These are phyloP conservation scores for Mortierella sp. DNA, from an alignment of 371 early-diverging fungal species.

Conservation along the genomic window DNA sequence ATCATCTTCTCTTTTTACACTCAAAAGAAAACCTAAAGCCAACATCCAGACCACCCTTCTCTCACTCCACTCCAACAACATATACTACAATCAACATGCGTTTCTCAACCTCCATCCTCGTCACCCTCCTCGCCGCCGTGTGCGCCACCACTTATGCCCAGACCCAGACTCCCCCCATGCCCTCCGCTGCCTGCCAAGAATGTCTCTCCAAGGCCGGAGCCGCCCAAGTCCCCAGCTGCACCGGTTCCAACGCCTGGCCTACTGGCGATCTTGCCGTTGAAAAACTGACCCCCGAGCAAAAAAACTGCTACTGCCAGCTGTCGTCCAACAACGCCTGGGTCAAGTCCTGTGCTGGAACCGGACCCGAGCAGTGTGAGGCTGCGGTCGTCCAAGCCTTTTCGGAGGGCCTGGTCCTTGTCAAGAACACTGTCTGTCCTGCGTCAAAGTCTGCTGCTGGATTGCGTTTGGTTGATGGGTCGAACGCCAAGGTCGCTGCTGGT, in stretches of 20 bases:
- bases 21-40: background rate
- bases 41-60: background rate
- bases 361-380: background rate
- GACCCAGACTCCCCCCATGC: background rate
- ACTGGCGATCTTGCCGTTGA: background rate
- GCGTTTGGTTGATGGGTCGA: background rate
- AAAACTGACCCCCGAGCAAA: background rate
- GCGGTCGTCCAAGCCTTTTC: background rate
- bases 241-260: background rate
- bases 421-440: background rate
- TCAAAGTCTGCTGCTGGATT: background rate
- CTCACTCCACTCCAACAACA: background rate
- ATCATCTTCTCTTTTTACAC: background rate
- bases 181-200: background rate
- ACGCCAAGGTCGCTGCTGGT: background rate
- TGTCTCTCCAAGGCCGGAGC: background rate
- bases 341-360: background rate
- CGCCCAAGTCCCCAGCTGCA: background rate
- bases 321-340: background rate
- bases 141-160: background rate
- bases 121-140: background rate
- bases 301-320: background rate
- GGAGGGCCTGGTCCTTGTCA: background rate
- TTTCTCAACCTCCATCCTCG: background rate
- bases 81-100: background rate